Conservation (phyloP, 306 rosid species). For the Rosa rugosa region DNA sequence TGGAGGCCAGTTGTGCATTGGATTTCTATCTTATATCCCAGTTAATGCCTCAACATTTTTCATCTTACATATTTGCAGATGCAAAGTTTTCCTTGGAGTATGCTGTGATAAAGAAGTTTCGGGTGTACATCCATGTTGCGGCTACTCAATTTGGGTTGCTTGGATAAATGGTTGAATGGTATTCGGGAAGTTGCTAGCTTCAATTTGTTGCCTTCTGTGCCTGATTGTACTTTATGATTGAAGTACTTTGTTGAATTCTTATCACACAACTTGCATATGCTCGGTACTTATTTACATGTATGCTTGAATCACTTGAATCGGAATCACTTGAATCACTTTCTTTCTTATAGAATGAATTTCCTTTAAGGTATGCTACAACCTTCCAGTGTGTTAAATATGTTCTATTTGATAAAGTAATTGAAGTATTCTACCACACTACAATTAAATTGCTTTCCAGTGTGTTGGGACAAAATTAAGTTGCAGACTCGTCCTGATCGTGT, state of each 20-base stretch:
- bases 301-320: background rate
- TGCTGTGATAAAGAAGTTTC: background rate
- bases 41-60: background rate
- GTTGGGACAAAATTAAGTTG: background rate
- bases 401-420: too few species aligned
- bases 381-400: background rate
- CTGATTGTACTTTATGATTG: background rate
- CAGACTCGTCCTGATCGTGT: background rate
- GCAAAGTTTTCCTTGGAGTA: background rate
- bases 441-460: background rate
- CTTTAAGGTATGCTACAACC: background rate
- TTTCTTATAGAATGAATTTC: background rate
- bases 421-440: background rate
- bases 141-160: background rate
- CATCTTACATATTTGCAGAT: background rate
- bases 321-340: background rate
- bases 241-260: background rate
- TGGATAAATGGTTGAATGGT: background rate
- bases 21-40: background rate
- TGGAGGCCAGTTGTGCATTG: background rate
- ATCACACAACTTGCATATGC: background rate
- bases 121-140: background rate
- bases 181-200: background rate
- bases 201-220: background rate
- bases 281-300: background rate